Conservation (phyloP, 192 early-diverging fungal species). For the Oehlia diaphana region DNA sequence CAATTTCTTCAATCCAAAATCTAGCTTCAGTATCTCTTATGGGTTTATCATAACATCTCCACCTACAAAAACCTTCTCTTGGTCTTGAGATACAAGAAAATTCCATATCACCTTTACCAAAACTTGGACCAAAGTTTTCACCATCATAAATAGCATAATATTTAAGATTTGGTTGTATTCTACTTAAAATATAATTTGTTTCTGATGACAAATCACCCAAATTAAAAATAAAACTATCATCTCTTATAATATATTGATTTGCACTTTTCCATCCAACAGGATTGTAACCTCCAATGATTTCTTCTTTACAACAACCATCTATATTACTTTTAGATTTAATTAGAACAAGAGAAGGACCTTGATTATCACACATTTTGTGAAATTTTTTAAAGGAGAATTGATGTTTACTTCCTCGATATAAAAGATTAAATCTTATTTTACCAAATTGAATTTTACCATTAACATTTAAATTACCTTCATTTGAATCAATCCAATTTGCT, state of each 20-base stretch:
- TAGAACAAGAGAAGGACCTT: constrained; percentile 5
- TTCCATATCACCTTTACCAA: constrained; percentile 25
- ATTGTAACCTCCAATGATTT: constrained; percentile 26
- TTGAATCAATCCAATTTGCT: constrained; percentile 14
- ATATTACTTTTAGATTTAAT: constrained; percentile 11
- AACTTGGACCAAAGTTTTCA: neutral
- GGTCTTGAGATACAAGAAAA: neutral
- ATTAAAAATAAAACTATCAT: constrained; percentile 6
- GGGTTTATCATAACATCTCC: constrained; percentile 3
- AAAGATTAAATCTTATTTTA: constrained; percentile 13
- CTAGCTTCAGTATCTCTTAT: neutral
- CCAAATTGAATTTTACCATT: constrained; percentile 7
- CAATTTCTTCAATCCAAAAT: constrained; percentile 22
- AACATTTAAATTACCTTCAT: neutral
- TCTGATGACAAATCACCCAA: neutral
- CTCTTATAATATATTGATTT: neutral
- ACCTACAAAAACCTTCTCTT: constrained; percentile 14
- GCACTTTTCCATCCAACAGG: neutral
- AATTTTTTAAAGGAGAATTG: constrained; percentile 15
- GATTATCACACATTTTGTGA: constrained; percentile 3
- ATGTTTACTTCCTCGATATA: constrained; percentile 7
- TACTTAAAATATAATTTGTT: constrained; percentile 11
- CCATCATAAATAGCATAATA: constrained; percentile 3
- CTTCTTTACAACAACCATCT: neutral
- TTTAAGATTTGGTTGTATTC: constrained; percentile 1